Base-by-base conservation (phyloP, 345 rosid species). In the Microthlaspi erraticum region DNA sequence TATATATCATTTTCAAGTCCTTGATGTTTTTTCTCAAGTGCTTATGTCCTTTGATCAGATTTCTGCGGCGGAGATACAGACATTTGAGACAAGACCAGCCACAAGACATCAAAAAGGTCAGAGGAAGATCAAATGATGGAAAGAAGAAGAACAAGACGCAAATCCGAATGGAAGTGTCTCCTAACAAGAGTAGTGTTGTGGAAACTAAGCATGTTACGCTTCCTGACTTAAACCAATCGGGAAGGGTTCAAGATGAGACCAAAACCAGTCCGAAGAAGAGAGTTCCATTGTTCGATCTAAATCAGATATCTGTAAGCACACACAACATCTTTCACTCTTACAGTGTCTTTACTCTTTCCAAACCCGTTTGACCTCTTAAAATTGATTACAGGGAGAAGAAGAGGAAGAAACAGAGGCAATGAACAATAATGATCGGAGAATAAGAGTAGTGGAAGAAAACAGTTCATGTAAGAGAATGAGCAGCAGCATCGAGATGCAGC, bases 251-350 rank as follows among this genome's bases (percentile, higher is more conserved):
- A 20, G 49, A 71, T 2, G 82, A 76, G 37, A 86, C 76, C 76
- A 88, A 84, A 64, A 82, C 91, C 10, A 39, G 64, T 13, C 62
- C 41, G 13, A 65, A 64, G 51, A 82, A 76, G 73, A 76, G n/a
- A 39, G 72, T 83, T 70, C 92, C 88, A 6, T 50, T 77, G 74
- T 91, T 93, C 32, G 98, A 93, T 83, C 83, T 93, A 43, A 93
- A 93, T 76, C 87, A 91, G 76, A 85, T 91, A 48, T 91, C 95
- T 84, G 97, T 93, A 85, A 76, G 75, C 23, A 56, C 29, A 26
- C 23, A 56, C 29, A 26, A 26, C 12, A 18, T 45, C 6, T 64
- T 55, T 45, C 41, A 36, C 41, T 45, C 53, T 20, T 23, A 5
- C 9, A 12, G 5, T 37, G 50, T 54, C 11, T 12, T 38, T 16